Conservation (phyloP, 2,329 filamentous ascomycete species). For the Fusarium verrucosum region DNA sequence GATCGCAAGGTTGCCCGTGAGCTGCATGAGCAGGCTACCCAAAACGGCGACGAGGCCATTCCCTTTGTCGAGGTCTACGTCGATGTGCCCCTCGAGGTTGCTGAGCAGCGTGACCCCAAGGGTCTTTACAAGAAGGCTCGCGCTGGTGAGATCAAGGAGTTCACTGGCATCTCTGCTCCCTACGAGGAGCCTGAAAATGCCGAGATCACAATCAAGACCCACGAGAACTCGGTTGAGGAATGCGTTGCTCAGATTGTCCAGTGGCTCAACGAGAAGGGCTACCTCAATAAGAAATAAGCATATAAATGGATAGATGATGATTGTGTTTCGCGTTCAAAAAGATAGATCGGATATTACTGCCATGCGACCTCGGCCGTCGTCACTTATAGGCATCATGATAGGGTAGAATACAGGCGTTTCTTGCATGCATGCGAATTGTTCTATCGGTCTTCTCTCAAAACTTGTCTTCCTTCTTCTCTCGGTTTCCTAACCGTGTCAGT, state of each 20-base stretch:
- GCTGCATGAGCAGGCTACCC: constrained; percentile 70
- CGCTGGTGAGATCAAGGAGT: constrained; percentile 93
- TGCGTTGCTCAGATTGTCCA: constrained; percentile 85
- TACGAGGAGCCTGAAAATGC: constrained; percentile 89
- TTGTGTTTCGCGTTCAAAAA: constrained; percentile 27
- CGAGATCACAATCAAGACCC: constrained; percentile 87
- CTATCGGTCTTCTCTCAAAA: constrained; percentile 17
- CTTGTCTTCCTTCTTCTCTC: neutral
- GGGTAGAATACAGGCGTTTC: constrained; percentile 46
- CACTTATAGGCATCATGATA: constrained; percentile 38
- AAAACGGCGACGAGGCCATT: constrained; percentile 71
- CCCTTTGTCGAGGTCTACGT: constrained; percentile 95
- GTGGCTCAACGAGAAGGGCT: constrained; percentile 77
- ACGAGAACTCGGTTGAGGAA: constrained; percentile 85
- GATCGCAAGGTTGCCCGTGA: constrained; percentile 85
- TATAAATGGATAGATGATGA: constrained; percentile 16
- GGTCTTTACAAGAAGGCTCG: constrained; percentile 97
- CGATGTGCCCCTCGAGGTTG: constrained; percentile 89
- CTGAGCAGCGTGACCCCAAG: constrained; percentile 96
- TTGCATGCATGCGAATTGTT: constrained; percentile 36
- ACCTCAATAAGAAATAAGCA: constrained; percentile 47
- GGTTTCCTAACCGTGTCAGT: neutral
- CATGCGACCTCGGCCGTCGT: constrained; percentile 37
- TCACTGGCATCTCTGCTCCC: constrained; percentile 93
- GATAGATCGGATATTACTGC: constrained; percentile 44